Evolutionary conservation across 2,329 filamentous ascomycete genomes (phyloP).

Genomic region (Trichoderma atrobrunneum): DNA sequence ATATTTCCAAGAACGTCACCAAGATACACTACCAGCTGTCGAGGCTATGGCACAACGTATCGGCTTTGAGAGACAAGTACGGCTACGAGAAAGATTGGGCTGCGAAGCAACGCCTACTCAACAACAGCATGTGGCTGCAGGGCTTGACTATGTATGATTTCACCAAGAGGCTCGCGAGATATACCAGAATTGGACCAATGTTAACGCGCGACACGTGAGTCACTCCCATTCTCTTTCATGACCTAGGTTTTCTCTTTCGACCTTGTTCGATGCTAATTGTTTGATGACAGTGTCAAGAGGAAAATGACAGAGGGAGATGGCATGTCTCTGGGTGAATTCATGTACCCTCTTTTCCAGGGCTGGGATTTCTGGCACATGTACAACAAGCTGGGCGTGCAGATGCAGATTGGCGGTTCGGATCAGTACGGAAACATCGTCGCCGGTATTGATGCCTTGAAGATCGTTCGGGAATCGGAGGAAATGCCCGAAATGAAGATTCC

Average conservation of each 20-base stretch:
- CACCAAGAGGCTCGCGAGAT: constrained; percentile 67
- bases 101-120: constrained; percentile 66
- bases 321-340: constrained; percentile 92
- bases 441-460: constrained; percentile 80
- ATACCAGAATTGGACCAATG: constrained; percentile 80
- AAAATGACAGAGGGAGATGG: constrained; percentile 83
- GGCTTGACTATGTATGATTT: constrained; percentile 70
- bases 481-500: constrained; percentile 42
- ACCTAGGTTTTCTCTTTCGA: background rate
- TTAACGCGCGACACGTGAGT: constrained; percentile 82
- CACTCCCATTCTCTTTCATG: background rate
- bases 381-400: constrained; percentile 60
- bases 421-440: constrained; percentile 96
- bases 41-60: constrained; percentile 72
- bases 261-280: constrained; percentile 22
- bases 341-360: constrained; percentile 87
- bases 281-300: constrained; percentile 60
- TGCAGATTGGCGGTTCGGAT: constrained; percentile 93
- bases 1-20: constrained; percentile 61
- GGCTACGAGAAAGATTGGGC: constrained; percentile 62
- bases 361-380: constrained; percentile 97
- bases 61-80: constrained; percentile 61
- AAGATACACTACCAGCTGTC: constrained; percentile 69
- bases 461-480: constrained; percentile 60
- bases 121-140: constrained; percentile 84